Evolutionary conservation across 1,139 yeast genomes (phyloP), one percentile per base, ranked within the genome.

Genomic region (Meyerozyma sp.): DNA sequence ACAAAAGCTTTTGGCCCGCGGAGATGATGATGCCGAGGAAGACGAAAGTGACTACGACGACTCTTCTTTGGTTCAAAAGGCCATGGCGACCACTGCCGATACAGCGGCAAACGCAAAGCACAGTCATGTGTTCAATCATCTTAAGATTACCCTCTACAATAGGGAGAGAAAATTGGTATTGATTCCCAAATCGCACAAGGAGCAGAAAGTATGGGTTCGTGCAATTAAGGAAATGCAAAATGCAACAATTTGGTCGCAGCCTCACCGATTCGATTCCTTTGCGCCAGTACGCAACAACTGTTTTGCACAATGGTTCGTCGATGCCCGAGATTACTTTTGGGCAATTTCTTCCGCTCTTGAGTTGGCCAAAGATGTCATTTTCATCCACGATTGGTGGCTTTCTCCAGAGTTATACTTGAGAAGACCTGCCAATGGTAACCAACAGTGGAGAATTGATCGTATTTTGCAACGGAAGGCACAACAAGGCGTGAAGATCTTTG

Each of bases 371-470:
- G 98, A 93, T 67, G 94, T 87, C 1, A 85, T 94, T 37, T 94
- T 84, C 60, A 89, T 94, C 43, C 98, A 93, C 60, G 99, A 93
- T 60, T 94, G 99, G 99, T 94, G 98, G 98, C 70, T 94, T 28
- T 80, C 94, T 9, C 99, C 99, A 0, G 98, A 94, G 61, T 62
- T 93, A 9, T 93, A 94, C 56, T 69, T 94, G 66, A 78, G 98
- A 50, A 74, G 99, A 43, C 98, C 98, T 0, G 93, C 96, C 0
- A 85, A 88, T 61, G 96, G 96, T 11, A 91, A 93, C 55, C 98
- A 94, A 61, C 87, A 88, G 52, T 93, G 91, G 84, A 78, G 99
- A 59, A 68, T 94, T 41, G 99, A 94, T 63, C 75, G 98, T 57
- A 65, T 94, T 4, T 70, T 94, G 52, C 89, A 88, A 60, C 74